phyloP scores from a whole-genome alignment of 805 yeast species.

The Naumovozyma baii region DNA sequence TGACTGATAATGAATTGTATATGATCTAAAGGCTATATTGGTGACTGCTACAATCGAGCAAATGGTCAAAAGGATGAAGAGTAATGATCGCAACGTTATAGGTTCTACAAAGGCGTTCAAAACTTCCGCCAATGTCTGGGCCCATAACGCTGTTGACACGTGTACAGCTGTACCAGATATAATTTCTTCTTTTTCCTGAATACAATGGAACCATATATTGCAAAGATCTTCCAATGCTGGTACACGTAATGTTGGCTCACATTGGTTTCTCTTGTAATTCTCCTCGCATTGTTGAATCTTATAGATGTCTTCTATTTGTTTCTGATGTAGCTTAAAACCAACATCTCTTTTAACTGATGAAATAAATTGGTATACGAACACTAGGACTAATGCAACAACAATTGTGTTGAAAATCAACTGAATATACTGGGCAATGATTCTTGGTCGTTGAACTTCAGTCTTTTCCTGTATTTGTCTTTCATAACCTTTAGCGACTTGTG shows the following conservation, averaged over 20 bases:
- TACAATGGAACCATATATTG: conserved; percentile 68
- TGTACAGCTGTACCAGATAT: conserved; percentile 39
- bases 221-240: conserved; percentile 71
- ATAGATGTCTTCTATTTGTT: conserved; percentile 46
- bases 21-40: conserved; percentile 41
- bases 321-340: conserved; percentile 53
- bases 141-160: conserved; percentile 64
- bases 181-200: conserved; percentile 29
- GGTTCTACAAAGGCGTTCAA: conserved; percentile 66
- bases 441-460: conserved; percentile 3
- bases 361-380: conserved; percentile 44
- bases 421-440: conserved; percentile 34
- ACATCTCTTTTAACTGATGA: conserved; percentile 60
- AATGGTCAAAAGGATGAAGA: conserved; percentile 37
- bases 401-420: conserved; percentile 50
- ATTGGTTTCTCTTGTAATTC: conserved; percentile 62
- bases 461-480: neutral
- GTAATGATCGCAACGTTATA: conserved; percentile 58
- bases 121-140: conserved; percentile 75
- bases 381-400: conserved; percentile 39
- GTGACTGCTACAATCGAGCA: conserved; percentile 46
- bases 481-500: neutral
- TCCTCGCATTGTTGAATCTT: conserved; percentile 61
- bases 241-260: conserved; percentile 52
- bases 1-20: conserved; percentile 18